These are phyloP conservation scores for Globisporangium abappressorium DNA, from an alignment of 352 stramenopile genomes.

Conservation along the genomic window DNA sequence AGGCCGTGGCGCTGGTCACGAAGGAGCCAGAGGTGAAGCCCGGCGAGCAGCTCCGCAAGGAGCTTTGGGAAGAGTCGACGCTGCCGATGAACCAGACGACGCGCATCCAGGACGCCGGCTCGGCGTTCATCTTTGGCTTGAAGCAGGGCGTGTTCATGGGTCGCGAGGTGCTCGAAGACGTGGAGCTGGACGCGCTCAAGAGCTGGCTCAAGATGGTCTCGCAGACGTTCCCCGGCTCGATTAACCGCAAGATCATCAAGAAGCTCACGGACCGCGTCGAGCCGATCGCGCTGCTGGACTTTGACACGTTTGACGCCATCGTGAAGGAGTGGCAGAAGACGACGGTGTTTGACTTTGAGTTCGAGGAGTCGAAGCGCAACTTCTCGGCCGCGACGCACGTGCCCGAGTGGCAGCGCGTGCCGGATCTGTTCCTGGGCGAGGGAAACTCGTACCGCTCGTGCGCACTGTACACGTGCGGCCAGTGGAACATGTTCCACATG, in stretches of 20 bases:
- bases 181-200: constrained; percentile 75
- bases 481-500: constrained; percentile 90
- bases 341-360: constrained; percentile 50
- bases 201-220: constrained; percentile 73
- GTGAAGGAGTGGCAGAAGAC: constrained; percentile 57
- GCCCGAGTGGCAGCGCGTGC: constrained; percentile 65
- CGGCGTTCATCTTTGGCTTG: constrained; percentile 77
- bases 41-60: constrained; percentile 35
- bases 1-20: background rate
- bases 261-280: constrained; percentile 47
- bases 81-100: constrained; percentile 73
- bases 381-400: constrained; percentile 37
- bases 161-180: constrained; percentile 69
- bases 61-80: constrained; percentile 79
- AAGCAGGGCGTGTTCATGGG: constrained; percentile 78
- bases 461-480: constrained; percentile 76
- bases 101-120: constrained; percentile 69
- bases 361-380: constrained; percentile 51
- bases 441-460: constrained; percentile 67
- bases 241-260: constrained; percentile 67
- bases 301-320: constrained; percentile 65
- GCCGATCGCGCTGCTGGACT: constrained; percentile 58
- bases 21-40: constrained; percentile 18
- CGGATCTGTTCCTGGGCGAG: constrained; percentile 61
- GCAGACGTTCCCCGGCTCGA: constrained; percentile 65